Conservation (phyloP, 1,284 basidiomycete species). For the Austropuccinia psidii region DNA sequence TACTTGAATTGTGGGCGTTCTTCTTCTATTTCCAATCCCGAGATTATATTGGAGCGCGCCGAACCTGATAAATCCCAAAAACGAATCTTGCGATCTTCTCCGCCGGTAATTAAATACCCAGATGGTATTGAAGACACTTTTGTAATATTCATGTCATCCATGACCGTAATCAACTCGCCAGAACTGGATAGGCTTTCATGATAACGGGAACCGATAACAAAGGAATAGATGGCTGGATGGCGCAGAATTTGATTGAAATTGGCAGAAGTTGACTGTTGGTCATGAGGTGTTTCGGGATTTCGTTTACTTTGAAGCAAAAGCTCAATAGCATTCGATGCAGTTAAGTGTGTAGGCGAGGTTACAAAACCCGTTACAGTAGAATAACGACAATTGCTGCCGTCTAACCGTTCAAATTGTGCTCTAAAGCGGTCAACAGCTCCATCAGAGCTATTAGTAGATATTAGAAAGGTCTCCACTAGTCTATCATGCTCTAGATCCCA, state of each 20-base stretch:
- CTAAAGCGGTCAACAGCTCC: slow-evolving; percentile 36
- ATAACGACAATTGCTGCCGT: slow-evolving; percentile 14
- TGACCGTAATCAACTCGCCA: slow-evolving; percentile 46
- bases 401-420: slow-evolving; percentile 28
- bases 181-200: slow-evolving; percentile 51
- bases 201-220: slow-evolving; percentile 64
- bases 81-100: slow-evolving; percentile 69
- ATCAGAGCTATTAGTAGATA: slow-evolving; percentile 17
- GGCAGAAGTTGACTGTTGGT: not conserved
- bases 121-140: slow-evolving; percentile 42
- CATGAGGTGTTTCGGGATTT: not conserved
- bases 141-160: slow-evolving; percentile 40
- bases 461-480: slow-evolving; percentile 27
- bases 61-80: slow-evolving; percentile 67
- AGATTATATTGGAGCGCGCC: slow-evolving; percentile 65
- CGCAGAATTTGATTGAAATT: not conserved
- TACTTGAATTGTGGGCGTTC: slow-evolving; percentile 66
- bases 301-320: slow-evolving; percentile 17
- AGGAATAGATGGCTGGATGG: slow-evolving; percentile 53
- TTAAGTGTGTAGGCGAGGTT: slow-evolving; percentile 1
- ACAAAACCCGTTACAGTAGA: not conserved
- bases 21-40: slow-evolving; percentile 60
- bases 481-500: slow-evolving; percentile 43
- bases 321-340: slow-evolving; percentile 34
- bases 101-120: slow-evolving; percentile 71